Base-by-base conservation (phyloP, 768 basidiomycete species). In the Daedalea quercina region DNA sequence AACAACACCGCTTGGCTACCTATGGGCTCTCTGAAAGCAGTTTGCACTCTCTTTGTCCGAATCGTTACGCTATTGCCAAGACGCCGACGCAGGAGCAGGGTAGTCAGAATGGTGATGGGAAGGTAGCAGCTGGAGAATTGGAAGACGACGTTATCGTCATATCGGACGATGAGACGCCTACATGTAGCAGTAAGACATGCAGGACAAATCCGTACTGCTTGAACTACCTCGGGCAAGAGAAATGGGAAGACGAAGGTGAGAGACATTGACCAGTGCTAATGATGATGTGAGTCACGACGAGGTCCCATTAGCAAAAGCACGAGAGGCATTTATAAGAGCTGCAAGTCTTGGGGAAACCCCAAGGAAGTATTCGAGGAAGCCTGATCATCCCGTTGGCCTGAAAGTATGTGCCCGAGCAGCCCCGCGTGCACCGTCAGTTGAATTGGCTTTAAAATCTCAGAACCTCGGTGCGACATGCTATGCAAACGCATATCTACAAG, bases 401-500 rank as follows among this genome's bases (percentile, higher is more conserved):
- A 88, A 79, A 76, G 92, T 87, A 62, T 17, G 71, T 62, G 24
- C 6, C 28, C 12, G 37, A 44, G 8, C 19, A 46, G 20, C 24
- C 47, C 34, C 33, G 28, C 51, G 9, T 37, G n/a, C n/a, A n/a
- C n/a, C n/a, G n/a, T 50, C 44, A 41, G 42, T 41, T 34, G 44
- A 51, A n/a, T 42, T 60, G 23, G 44, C 46, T 11, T 31, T 33
- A 20, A 7, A n/a, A 17, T 42, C 17, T 35, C 61, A 94, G 92
- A 97, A 98, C 66, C 80, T 98, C 19, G 95, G 95, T 3, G 94
- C 94, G 17, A 97, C 95, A 3, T 98, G 95, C 65, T 98, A 97
- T 60, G 94, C 91, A 55, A 96, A 96, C 67, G 92, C 92, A 19
- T 96, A 89, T 56, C 76, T 98, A 43, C 94, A 98, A 72, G 91